Base-by-base conservation (phyloP, 768 basidiomycete species). In the Suillus decipiens region DNA sequence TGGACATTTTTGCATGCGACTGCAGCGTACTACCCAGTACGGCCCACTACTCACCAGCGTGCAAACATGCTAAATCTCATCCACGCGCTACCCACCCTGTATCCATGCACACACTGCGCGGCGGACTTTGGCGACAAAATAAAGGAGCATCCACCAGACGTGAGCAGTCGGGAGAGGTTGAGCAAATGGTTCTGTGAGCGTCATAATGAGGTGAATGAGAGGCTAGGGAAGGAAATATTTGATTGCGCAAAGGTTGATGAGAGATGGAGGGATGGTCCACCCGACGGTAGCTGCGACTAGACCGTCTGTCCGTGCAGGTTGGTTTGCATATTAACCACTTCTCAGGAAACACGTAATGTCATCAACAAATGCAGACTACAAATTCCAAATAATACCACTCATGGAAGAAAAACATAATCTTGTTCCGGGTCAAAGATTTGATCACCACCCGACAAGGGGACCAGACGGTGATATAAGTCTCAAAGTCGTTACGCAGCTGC, bases 1-100 rank as follows among this genome's bases (percentile, higher is more conserved):
- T 98, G 96, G 96, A 90, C 95, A 17, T 99, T 99, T 83, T 81
- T 99, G 37, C 96, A 98, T 71, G 89, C 95, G 10, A 90, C 96
- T 6, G 96, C 95, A 0, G 94, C 96, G 24, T 97, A 98, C 76
- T 99, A 95, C 77, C 95, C 96, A 33, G 86, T 89, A n/a, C 76
- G 79, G 17, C 93, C 96, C 1, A 86, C 89, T 0, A 81, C 87
- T 1, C 78, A 79, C 7, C 93, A 96, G 69, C 89, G 91, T 62
- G 82, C 86, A 34, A 88, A 92, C 67, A 98, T 98, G 95, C 79
- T 93, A 39, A 81, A 83, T 69, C 82, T 99, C 31, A 77, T 99
- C 15, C 83, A 84, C 56, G 83, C 95, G 1, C 76, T 96, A 45
- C 95, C 95, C 0, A 74, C 85, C 10, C 78, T 98, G 17, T 99